phyloP scores from a whole-genome alignment of 331 rosid genomes.

The Saraca asoca region DNA sequence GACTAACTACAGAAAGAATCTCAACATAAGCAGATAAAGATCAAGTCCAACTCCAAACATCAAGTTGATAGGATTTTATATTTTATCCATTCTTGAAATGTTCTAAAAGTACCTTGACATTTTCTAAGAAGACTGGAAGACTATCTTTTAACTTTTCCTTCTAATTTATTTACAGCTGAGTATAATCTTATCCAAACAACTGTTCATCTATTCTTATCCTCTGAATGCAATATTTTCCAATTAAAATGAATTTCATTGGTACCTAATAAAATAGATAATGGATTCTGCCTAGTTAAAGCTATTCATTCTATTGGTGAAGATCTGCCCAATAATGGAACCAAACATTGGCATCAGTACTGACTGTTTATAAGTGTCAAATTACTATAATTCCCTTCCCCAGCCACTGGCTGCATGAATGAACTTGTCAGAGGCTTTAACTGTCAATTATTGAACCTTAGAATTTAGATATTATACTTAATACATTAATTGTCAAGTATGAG shows the following conservation, averaged over 20 bases:
- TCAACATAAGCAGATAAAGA: conserved; percentile 21
- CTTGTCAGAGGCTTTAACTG: conserved; percentile 2
- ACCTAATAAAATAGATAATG: conserved; percentile 39
- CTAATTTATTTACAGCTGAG: conserved; percentile 15
- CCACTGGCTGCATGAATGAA: conserved; percentile 15
- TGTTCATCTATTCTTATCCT: not conserved
- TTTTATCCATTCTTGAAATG: conserved; percentile 1
- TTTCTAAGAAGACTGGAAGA: conserved; percentile 27
- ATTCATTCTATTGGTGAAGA: conserved; percentile 29
- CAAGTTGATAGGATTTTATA: conserved; percentile 24
- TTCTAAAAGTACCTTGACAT: conserved; percentile 32
- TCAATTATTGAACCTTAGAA: conserved; percentile 37
- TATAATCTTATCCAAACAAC: conserved; percentile 37
- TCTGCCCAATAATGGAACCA: conserved; percentile 32
- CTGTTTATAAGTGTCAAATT: conserved; percentile 27
- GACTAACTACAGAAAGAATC: not conserved
- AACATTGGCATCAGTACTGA: not conserved
- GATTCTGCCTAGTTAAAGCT: conserved; percentile 54
- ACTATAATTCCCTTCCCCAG: not conserved
- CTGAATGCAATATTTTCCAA: conserved; percentile 17
- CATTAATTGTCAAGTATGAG: conserved; percentile 20
- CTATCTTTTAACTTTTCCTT: not conserved
- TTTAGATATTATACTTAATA: not conserved
- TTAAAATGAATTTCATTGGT: conserved; percentile 16
- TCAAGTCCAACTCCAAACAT: conserved; percentile 18